phyloP scores from a whole-genome alignment of 495 filamentous ascomycete species.

The Aspergillus asperescens region DNA sequence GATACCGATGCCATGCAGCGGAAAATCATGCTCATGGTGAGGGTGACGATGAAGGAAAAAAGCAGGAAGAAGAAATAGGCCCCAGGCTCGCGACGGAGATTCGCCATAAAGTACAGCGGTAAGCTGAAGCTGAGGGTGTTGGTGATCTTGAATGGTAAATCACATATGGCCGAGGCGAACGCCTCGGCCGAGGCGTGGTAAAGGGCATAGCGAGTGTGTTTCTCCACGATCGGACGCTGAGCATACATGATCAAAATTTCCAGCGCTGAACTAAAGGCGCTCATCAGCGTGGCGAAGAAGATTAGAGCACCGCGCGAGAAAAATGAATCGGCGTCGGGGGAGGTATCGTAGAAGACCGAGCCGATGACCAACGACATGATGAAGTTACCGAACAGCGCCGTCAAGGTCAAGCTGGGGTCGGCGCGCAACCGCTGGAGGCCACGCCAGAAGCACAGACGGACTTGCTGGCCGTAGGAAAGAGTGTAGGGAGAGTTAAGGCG shows the following conservation, averaged over 20 bases:
- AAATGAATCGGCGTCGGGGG: conserved; percentile 61
- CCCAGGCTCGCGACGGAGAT: conserved; percentile 40
- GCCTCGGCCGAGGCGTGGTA: conserved; percentile 63
- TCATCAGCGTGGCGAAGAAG: conserved; percentile 65
- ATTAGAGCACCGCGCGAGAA: conserved; percentile 77
- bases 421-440: conserved; percentile 57
- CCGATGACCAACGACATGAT: conserved; percentile 79
- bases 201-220: conserved; percentile 60
- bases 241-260: conserved; percentile 57
- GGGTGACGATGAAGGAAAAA: conserved; percentile 47
- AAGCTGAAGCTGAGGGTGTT: conserved; percentile 52
- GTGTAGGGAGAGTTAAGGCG: conserved; percentile 45
- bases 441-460: conserved; percentile 47
- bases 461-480: conserved; percentile 39
- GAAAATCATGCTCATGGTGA: conserved; percentile 58
- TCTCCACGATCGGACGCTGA: conserved; percentile 63
- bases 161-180: conserved; percentile 55
- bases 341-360: conserved; percentile 88
- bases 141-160: conserved; percentile 54
- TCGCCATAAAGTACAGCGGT: conserved; percentile 59
- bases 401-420: conserved; percentile 69
- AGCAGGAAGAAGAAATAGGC: conserved; percentile 60
- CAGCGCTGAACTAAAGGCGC: conserved; percentile 3
- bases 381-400: conserved; percentile 68
- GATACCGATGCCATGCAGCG: conserved; percentile 45